Base-by-base conservation (phyloP, 176 grass and related monocot genomes). In the Musa acuminata region DNA sequence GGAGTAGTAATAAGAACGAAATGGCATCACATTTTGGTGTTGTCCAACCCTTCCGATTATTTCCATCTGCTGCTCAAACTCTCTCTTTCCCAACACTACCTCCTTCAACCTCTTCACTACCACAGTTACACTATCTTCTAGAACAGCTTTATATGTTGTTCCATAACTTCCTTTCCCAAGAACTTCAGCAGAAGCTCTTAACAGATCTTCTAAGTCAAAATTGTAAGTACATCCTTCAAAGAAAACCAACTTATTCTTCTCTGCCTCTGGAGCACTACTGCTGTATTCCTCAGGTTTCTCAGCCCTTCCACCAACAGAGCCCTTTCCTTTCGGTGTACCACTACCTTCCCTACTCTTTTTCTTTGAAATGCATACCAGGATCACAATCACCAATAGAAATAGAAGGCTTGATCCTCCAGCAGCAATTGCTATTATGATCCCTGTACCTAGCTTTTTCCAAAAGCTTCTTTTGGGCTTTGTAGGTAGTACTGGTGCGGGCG, bases 181-280 rank as follows among this genome's bases (percentile, higher is more conserved):
- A 23, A 72, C 69, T 52, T 72, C 69, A 23, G 69, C 69, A 72
- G 69, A 72, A 72, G 69, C 69, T 72, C 69, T 72, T 53, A 72
- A 22, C 12, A 72, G 69, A 72, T 72, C 69, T 72, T 72, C 69
- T 17, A 72, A 52, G 19, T 72, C 69, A 72, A 72, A 72, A 72
- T 72, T 72, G 16, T 72, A 72, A 1, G 69, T 22, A 52, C 70
- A 72, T 23, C 70, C 70, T 19, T 25, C 70, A 72, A 53, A 72
- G n/a, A 72, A 72, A 52, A 51, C 43, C 50, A 72, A 72, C 50
- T 72, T 72, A 19, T 72, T 72, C 70, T 53, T 72, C 70, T 72
- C 70, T 52, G 70, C 70, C 51, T 72, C 70, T 72, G 52, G 70
- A 52, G 13, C 70, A 23, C 51, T 23, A 13, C 51, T 72, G 70